Base-by-base conservation (phyloP, 768 basidiomycete genomes). In the Lactarius hengduanensis region DNA sequence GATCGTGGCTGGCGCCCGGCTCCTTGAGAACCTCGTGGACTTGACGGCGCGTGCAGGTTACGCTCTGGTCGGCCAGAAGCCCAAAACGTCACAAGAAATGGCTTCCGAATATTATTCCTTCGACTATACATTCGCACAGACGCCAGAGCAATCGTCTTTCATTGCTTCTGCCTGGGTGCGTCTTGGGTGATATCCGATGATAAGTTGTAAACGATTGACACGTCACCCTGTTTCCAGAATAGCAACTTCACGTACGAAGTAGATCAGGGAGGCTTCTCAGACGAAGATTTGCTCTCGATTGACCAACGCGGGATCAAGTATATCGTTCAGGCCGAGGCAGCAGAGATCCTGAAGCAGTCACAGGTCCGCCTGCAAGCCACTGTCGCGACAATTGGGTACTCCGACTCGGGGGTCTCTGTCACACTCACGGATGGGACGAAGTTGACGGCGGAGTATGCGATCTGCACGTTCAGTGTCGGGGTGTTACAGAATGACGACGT, bases 401-500 rank as follows among this genome's bases (percentile, higher is more conserved):
- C 45, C 16, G 57, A 58, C 22, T 88, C 87, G 73, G 84, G 85
- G 0, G 80, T 88, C 13, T 88, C 72, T 0, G 81, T 90, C 26
- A 77, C 77, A 30, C 59, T 64, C n/a, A 36, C 53, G 20, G 41
- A 64, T n/a, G 62, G 67, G n/a, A 64, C 74, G 28, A 75, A 40
- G 1, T 70, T 88, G 10, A 75, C 72, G 5, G 62, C 63, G 43
- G 7, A 61, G 32, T 68, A 68, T 53, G 67, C 58, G 34, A 68
- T 68, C 59, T 83, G 82, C 68, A 89, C 88, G 0, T 89, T 89
- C 75, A 89, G 87, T 86, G 86, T 88, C 69, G 84, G 80, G 69
- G 71, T 88, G 74, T 32, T 64, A 50, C 66, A 67, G 53, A 50
- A 63, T 22, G 62, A 80, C 34, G 86, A 88, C 9, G 66, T 59